Conservation (phyloP, 169 alveolate genomes). For the Babesia gibsoni region DNA sequence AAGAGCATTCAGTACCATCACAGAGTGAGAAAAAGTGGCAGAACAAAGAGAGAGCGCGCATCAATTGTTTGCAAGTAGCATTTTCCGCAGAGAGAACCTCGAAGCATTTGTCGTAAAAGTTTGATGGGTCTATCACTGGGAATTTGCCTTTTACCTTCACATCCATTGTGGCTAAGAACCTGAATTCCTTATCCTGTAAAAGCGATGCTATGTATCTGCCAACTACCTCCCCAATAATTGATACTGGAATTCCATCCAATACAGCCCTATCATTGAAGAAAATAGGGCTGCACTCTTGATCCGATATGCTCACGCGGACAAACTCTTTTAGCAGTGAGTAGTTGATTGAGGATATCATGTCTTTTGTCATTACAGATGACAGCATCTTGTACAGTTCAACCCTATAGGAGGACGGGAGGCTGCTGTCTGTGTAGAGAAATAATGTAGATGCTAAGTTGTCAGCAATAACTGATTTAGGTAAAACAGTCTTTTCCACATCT, state of each 20-base stretch:
- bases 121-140: neutral
- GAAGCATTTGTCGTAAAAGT: constrained; percentile 16
- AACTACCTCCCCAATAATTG: neutral
- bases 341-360: constrained; percentile 4
- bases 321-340: constrained; percentile 3
- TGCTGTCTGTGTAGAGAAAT: constrained; percentile 12
- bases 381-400: constrained; percentile 15
- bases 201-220: neutral
- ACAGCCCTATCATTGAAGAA: neutral
- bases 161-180: neutral
- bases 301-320: constrained; percentile 16
- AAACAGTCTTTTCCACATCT: neutral
- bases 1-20: neutral
- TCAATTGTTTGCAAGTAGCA: neutral
- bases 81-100: constrained; percentile 1
- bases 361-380: neutral
- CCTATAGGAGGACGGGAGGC: constrained; percentile 1
- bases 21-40: constrained; percentile 1
- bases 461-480: constrained; percentile 1
- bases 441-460: constrained; percentile 14
- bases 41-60: neutral
- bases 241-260: neutral
- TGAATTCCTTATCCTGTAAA: constrained; percentile 6
- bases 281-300: constrained; percentile 1
- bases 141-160: neutral